Evolutionary conservation across 495 filamentous ascomycete species (phyloP).

Genomic region (Cladorrhinum samala): DNA sequence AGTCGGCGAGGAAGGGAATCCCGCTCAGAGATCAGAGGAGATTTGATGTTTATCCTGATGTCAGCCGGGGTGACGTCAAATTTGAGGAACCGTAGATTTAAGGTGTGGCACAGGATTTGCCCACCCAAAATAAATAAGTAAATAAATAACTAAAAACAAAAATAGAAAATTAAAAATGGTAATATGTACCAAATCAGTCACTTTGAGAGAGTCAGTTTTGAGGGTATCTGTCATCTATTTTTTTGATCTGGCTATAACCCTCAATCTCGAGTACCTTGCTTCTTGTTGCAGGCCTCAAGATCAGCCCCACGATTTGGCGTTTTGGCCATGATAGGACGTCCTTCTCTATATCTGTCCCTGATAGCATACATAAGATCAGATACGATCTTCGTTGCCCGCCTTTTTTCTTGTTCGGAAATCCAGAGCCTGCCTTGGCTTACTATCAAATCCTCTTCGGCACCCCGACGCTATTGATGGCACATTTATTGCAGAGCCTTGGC

Average conservation of each 20-base stretch:
- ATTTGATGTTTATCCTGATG: constrained; percentile 95
- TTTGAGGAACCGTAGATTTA: constrained; percentile 24
- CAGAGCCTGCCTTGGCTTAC: background rate
- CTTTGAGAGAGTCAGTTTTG: background rate
- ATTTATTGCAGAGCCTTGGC: constrained; percentile 61
- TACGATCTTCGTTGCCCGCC: constrained; percentile 6
- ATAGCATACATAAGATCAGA: too few relatives aligned
- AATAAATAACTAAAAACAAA: too few relatives aligned
- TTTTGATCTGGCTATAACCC: background rate
- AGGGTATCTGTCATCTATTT: constrained; percentile 5
- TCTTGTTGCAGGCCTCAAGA: background rate
- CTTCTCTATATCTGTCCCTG: background rate
- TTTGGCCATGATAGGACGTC: background rate
- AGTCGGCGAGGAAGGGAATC: constrained; percentile 73
- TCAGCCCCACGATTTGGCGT: background rate
- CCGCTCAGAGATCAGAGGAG: constrained; percentile 79
- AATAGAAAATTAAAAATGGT: too few relatives aligned
- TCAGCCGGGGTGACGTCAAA: constrained; percentile 48
- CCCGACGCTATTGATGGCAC: background rate
- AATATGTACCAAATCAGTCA: too few relatives aligned
- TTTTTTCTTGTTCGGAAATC: constrained; percentile 6
- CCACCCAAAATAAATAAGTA: too few relatives aligned
- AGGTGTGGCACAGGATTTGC: too few relatives aligned
- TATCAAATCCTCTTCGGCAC: background rate
- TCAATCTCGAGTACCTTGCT: background rate